Evolutionary conservation across 768 basidiomycete species (phyloP), one percentile per base, ranked within the genome.

Genomic region (Boletus rubescentipes): DNA sequence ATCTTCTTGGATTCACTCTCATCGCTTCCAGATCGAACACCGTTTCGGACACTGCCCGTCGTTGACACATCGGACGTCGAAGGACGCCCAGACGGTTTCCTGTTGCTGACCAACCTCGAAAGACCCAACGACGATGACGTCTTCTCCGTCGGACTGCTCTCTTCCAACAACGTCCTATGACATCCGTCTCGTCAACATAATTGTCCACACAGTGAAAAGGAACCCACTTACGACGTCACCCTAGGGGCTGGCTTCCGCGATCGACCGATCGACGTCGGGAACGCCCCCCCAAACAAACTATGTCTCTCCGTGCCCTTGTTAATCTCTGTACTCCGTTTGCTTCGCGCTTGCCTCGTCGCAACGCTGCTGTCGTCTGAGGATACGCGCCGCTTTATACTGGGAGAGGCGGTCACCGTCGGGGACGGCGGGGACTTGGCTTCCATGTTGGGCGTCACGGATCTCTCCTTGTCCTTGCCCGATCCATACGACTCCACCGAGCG

Each of bases 191-290:
- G 46, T 50, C 53, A 53, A 50, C 30, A 26, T 6, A 14, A 20
- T 14, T 2, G 4, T 11, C 26, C 9, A 52, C 14, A 44, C 11
- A 10, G 50, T 16, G 12, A 44, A 26, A 11, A 10, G 49, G n/a
- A n/a, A 38, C 59, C 46, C 41, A 77, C 86, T 62, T 65, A 87
- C 87, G 74, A 62, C 21, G 84, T 81, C 59, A 84, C 85, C 69
- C 81, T 81, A 16, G 91, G 92, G 0, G 92, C 79, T 1, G 93
- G 93, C 67, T 97, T 95, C 59, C 93, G 74, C 37, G 75, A 73
- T 67, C 86, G 87, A 29, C 84, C 82, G 49, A 90, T 64, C 6
- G 84, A 74, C 1, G 82, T 79, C 11, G 74, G 71, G 56, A 91
- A 84, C 4, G 83, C 70, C 18, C 77, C 79, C 14, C 89, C 90